Conservation (phyloP, 139 green algal genomes). For the Zygnema circumcarinatum region DNA sequence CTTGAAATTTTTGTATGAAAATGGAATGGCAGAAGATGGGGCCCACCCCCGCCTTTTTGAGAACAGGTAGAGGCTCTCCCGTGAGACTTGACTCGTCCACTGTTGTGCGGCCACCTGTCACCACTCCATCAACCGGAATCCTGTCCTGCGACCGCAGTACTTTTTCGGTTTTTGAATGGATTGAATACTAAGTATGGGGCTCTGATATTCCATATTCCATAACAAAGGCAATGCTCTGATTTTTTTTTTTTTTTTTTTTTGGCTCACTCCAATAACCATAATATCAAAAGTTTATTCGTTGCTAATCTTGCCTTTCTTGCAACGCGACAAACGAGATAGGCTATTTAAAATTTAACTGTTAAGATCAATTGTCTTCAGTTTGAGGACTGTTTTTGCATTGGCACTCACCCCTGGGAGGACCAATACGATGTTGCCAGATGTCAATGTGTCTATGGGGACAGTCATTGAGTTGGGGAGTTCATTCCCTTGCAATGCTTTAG, state of each 20-base stretch:
- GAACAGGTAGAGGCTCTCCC: constrained; percentile 71
- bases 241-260: no score
- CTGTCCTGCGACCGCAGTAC: constrained; percentile 35
- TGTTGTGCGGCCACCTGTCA: constrained; percentile 71
- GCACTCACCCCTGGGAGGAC: constrained; percentile 82
- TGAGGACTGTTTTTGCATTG: no score
- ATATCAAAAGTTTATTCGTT: no score
- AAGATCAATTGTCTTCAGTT: no score
- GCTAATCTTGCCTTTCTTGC: no score
- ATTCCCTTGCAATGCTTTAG: neutral
- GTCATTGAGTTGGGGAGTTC: constrained; percentile 49
- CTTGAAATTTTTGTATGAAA: neutral
- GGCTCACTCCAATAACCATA: no score
- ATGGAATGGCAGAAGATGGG: no score
- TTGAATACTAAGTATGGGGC: neutral
- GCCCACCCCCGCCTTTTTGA: constrained; percentile 65
- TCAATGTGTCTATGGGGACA: constrained; percentile 70
- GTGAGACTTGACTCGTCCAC: constrained; percentile 93
- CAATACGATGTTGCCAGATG: constrained; percentile 79
- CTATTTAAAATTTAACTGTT: no score
- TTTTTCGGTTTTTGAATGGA: neutral
- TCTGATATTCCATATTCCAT: no score
- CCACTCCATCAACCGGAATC: constrained; percentile 86
- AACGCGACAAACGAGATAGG: no score
- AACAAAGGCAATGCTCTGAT: no score